Conservation (phyloP, 805 yeast species). For the Candida hungchunana region DNA sequence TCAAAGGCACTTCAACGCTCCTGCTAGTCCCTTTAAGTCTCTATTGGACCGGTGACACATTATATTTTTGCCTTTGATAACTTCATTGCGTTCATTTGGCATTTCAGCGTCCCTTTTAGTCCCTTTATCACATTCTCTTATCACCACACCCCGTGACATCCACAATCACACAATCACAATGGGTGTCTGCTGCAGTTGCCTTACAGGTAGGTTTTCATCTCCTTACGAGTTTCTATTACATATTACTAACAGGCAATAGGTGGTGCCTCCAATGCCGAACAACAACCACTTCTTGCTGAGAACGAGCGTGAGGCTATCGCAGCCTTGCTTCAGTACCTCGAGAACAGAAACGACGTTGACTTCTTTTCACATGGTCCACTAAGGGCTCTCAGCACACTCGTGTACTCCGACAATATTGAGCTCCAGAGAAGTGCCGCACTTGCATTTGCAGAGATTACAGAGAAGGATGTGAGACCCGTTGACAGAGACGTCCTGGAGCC, state of each 20-base stretch:
- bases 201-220: conserved; percentile 11
- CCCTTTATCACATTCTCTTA: conserved; percentile 6
- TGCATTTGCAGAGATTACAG: conserved; percentile 98
- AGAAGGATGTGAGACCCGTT: conserved; percentile 89
- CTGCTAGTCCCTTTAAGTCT: too few relatives aligned
- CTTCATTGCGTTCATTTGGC: too few relatives aligned
- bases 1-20: too few relatives aligned
- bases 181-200: conserved; percentile 24
- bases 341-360: conserved; percentile 83
- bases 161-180: conserved; percentile 4
- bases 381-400: conserved; percentile 85
- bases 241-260: conserved; percentile 13
- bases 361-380: conserved; percentile 83
- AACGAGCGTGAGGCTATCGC: conserved; percentile 97
- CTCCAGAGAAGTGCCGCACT: conserved; percentile 95
- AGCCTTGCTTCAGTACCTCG: conserved; percentile 81
- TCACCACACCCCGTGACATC: conserved; percentile 1
- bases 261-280: conserved; percentile 29
- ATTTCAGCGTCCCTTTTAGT: too few relatives aligned
- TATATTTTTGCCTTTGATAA: too few relatives aligned
- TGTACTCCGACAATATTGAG: conserved; percentile 91
- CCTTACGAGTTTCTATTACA: background rate
- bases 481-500: conserved; percentile 92
- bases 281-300: conserved; percentile 84
- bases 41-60: too few relatives aligned